These are phyloP conservation scores for Ogataea hybrid DNA, from an alignment of 1,139 yeast genomes.

Conservation along the genomic window DNA sequence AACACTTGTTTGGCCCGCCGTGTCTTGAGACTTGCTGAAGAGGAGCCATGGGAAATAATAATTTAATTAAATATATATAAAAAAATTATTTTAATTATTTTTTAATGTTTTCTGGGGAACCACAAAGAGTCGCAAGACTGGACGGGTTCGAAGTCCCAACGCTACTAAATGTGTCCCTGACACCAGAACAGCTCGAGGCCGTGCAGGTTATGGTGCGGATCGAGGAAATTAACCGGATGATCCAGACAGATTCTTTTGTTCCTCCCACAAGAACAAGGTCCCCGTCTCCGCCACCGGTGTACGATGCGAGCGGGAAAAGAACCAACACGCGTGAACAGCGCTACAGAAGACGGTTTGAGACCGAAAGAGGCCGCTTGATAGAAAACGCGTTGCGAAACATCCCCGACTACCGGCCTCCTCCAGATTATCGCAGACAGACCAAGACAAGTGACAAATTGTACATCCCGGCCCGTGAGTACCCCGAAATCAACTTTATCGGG, in stretches of 20 bases:
- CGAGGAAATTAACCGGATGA: constrained; percentile 70
- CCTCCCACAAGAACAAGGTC: constrained; percentile 44
- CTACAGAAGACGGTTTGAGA: constrained; percentile 59
- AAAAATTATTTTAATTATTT: neutral
- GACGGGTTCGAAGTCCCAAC: constrained; percentile 5
- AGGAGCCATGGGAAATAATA: constrained; percentile 23
- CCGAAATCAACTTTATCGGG: constrained; percentile 92
- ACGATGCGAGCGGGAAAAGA: constrained; percentile 80
- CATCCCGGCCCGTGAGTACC: constrained; percentile 84
- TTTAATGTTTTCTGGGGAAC: constrained; percentile 5
- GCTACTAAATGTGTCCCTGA: constrained; percentile 40
- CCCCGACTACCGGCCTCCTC: constrained; percentile 79
- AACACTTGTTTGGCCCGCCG: constrained; percentile 37
- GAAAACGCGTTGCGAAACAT: constrained; percentile 69
- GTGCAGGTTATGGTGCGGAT: constrained; percentile 73
- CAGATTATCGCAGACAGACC: constrained; percentile 63
- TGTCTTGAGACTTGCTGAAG: constrained; percentile 35
- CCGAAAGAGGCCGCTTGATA: constrained; percentile 75
- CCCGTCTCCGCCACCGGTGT: constrained; percentile 92
- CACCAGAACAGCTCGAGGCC: constrained; percentile 84
- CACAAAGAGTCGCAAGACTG: constrained; percentile 1
- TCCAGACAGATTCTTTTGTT: constrained; percentile 46
- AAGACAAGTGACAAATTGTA: constrained; percentile 78
- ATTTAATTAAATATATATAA: neutral
- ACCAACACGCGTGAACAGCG: constrained; percentile 79